Percentiles rank a stretch among this genome's conserved stretches.
phyloP scores from a whole-genome alignment of 306 rosid species.

The Castanospermum australe region DNA sequence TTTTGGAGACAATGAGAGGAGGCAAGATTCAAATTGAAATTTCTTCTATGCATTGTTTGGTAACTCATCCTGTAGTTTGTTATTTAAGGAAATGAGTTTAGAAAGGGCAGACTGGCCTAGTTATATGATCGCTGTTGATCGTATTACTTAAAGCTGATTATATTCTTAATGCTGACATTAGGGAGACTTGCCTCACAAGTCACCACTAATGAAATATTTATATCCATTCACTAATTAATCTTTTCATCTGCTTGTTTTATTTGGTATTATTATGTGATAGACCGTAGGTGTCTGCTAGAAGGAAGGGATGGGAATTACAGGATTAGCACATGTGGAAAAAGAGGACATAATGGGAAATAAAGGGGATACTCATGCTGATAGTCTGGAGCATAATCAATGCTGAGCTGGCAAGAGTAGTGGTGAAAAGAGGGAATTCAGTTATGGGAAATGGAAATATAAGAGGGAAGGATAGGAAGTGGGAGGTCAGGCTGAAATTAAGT shows the following conservation, averaged over 20 bases:
- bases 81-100: constrained; percentile 2
- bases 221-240: not conserved
- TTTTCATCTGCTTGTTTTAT: not conserved
- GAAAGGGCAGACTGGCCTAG: not conserved
- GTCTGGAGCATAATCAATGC: too few relatives aligned
- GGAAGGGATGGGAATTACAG: too few relatives aligned
- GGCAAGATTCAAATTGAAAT: not conserved
- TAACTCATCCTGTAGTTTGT: not conserved
- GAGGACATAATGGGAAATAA: too few relatives aligned
- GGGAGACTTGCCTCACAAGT: not conserved
- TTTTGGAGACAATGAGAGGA: not conserved
- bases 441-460: too few relatives aligned
- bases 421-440: too few relatives aligned
- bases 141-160: not conserved
- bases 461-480: too few relatives aligned
- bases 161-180: constrained; percentile 15
- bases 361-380: too few relatives aligned
- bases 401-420: too few relatives aligned
- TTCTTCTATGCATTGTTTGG: not conserved
- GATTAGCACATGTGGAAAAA: too few relatives aligned
- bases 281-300: too few relatives aligned
- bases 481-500: too few relatives aligned
- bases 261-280: not conserved
- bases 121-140: constrained; percentile 9
- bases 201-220: not conserved